These are phyloP conservation scores for Neltuma alba DNA, from an alignment of 306 rosid species.

Conservation along the genomic window DNA sequence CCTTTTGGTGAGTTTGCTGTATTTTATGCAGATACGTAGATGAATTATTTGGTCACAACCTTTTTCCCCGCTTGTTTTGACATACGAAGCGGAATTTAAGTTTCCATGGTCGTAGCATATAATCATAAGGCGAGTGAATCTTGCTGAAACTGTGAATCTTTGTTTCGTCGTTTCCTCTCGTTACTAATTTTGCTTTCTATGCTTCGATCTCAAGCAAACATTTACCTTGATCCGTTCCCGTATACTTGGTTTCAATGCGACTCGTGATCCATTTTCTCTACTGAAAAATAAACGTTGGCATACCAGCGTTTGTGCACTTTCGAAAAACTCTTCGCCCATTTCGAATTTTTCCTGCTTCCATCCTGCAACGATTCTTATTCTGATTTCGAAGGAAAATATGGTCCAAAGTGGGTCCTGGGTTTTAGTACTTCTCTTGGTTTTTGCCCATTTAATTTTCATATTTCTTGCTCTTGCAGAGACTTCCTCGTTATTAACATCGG, in stretches of 20 bases:
- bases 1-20: slow-evolving; percentile 48
- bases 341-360: background rate
- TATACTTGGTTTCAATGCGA: background rate
- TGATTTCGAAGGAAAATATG: slow-evolving; percentile 8
- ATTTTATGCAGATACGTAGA: background rate
- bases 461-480: slow-evolving; percentile 56
- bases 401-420: background rate
- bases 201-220: background rate
- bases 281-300: background rate
- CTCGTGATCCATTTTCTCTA: background rate
- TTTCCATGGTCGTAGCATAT: background rate
- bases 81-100: slow-evolving; percentile 12
- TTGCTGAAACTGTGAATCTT: background rate
- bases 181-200: background rate
- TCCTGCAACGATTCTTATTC: background rate
- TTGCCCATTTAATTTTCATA: slow-evolving; percentile 17
- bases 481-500: slow-evolving; percentile 42
- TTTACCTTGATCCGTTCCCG: background rate
- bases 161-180: background rate
- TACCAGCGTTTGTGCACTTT: background rate
- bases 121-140: background rate
- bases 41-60: background rate
- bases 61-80: slow-evolving; percentile 10
- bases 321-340: background rate
- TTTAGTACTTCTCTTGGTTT: background rate